Percentiles rank a stretch among this genome's conserved stretches.
phyloP scores from a whole-genome alignment of 768 basidiomycete genomes.

The Russula dissimulans region DNA sequence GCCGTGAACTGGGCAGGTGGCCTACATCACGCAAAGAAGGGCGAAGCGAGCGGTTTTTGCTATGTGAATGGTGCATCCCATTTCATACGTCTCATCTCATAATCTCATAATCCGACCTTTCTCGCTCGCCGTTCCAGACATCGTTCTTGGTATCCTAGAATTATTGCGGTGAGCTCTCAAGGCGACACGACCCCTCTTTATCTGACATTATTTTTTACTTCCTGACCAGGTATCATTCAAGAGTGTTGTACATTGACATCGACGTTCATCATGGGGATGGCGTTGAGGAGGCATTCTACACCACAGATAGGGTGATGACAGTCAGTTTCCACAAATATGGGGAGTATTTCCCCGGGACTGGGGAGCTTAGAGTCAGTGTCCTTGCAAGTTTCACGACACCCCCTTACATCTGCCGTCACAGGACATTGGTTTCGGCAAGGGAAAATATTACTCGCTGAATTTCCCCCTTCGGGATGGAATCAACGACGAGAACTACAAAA shows the following conservation, averaged over 20 bases:
- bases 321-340: slow-evolving; percentile 98
- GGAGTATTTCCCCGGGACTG: slow-evolving; percentile 98
- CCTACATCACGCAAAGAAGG: slow-evolving; percentile 97
- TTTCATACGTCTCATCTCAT: neutral
- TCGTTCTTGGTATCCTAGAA: slow-evolving; percentile 94
- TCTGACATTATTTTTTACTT: neutral
- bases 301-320: slow-evolving; percentile 98
- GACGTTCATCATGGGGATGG: slow-evolving; percentile 99
- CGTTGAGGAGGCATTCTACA: slow-evolving; percentile 98
- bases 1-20: slow-evolving; percentile 99
- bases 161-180: slow-evolving; percentile 55
- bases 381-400: neutral
- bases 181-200: neutral
- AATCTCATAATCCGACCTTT: neutral
- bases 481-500: slow-evolving; percentile 89
- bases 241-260: slow-evolving; percentile 97
- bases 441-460: slow-evolving; percentile 89
- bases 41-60: slow-evolving; percentile 97
- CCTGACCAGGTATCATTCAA: slow-evolving; percentile 68
- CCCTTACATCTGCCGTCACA: slow-evolving; percentile 24
- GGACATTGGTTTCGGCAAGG: slow-evolving; percentile 92
- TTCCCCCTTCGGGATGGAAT: slow-evolving; percentile 94
- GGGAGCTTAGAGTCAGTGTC: slow-evolving; percentile 73
- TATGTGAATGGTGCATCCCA: slow-evolving; percentile 80
- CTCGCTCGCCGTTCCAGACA: slow-evolving; percentile 46